Base-by-base conservation (phyloP, 2,329 filamentous ascomycete species). In the Aureobasidium sp. region DNA sequence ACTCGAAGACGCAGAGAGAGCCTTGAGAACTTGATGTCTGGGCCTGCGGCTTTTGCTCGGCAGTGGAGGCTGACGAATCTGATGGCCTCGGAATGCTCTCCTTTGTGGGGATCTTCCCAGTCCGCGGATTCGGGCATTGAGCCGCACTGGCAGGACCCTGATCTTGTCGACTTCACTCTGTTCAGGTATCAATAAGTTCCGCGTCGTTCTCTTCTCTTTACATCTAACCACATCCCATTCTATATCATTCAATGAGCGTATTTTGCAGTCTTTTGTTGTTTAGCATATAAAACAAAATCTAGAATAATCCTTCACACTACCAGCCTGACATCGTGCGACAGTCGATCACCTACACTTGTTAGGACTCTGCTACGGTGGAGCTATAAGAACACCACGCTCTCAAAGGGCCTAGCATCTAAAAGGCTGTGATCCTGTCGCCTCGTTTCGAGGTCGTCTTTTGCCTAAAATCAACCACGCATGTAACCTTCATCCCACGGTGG, bases 81-180 rank as follows among this genome's bases (percentile, higher is more conserved):
- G 17, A 22, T 39, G 22, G 22, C 51, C 3, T 41, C 51, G 51
- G 51, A 55, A 22, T 22, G 25, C 11, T 7, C 25, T 55, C 51
- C 51, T 42, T n/a, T 37, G 51, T 31, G 51, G 51, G 51, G 51
- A 41, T 8, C 9, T 29, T 22, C 51, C 51, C 22, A 20, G 5
- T 31, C 15, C 51, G 22, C 37, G 51, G 51, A 55, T 41, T 15
- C 17, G 51, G 51, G 36, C 37, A 7, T 9, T 8, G 15, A 41
- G 51, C 51, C 51, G 51, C 36, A 42, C 15, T 55, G 51, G 51
- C 31, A 42, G 51, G 51, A 55, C 51, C 51, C 51, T 55, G 27
- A 4, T 41, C 29, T 17, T n/a, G 22, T 31, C 36, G 25, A 55
- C 51, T 31, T 55, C 51, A 55, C 25, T 42, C 37, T 55, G 9